phyloP scores from a whole-genome alignment of 208 protist genomes.

The Leishmania arabica region DNA sequence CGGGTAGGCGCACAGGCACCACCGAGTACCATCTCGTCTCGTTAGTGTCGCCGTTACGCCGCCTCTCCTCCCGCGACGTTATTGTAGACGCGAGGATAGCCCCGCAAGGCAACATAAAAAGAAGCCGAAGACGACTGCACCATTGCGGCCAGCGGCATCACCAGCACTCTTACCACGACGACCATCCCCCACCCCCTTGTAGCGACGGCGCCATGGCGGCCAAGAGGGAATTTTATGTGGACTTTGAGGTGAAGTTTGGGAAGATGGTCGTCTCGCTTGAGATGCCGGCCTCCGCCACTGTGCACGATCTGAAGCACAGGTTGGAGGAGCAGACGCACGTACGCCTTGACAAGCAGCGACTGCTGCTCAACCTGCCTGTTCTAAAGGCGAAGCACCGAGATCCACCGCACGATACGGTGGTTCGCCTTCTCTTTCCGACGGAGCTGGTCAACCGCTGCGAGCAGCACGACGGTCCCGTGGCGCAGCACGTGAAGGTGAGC shows the following conservation, averaged over 20 bases:
- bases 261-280: slow-evolving; percentile 27
- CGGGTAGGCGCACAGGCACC: neutral
- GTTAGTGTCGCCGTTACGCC: neutral
- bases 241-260: slow-evolving; percentile 40
- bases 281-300: slow-evolving; percentile 39
- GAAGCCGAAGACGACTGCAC: neutral
- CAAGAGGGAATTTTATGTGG: slow-evolving; percentile 25
- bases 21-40: neutral
- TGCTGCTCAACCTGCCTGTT: slow-evolving; percentile 71
- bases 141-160: neutral
- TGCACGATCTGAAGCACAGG: slow-evolving; percentile 53
- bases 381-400: slow-evolving; percentile 50
- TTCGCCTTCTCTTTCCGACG: slow-evolving; percentile 46
- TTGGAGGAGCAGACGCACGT: slow-evolving; percentile 51
- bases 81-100: neutral
- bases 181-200: neutral
- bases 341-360: slow-evolving; percentile 49
- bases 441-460: slow-evolving; percentile 20
- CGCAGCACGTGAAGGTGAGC: slow-evolving; percentile 50
- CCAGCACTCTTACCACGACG: neutral
- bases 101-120: neutral
- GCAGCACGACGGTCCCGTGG: slow-evolving; percentile 21
- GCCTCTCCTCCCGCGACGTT: too few species aligned
- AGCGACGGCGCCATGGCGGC: slow-evolving; percentile 2
- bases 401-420: slow-evolving; percentile 22